Evolutionary conservation across 306 rosid genomes (phyloP), one percentile per base, ranked within the genome.

Genomic region (Acacia acuminata): DNA sequence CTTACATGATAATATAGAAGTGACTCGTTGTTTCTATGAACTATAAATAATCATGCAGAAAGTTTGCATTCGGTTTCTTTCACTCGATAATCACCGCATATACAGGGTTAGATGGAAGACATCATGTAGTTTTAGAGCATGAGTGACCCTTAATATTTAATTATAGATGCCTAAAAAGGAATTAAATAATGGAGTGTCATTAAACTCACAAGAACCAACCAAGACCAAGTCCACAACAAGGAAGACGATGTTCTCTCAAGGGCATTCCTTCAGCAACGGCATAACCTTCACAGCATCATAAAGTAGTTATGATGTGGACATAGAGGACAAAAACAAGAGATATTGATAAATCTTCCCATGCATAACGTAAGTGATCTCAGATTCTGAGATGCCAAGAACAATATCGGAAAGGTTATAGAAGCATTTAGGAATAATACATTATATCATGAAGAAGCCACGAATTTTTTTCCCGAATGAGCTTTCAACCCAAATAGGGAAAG

Each of bases 191-290:
- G 34, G 22, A 24, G 80, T 61, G 30, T 12, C 42, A 56, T 34
- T 16, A 16, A 83, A 91, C 98, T 91, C 78, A 94, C 96, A 94
- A 85, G 75, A 91, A 44, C 97, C 98, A 94, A 74, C 96, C 97
- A 15, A 86, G 50, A 45, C 98, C 96, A 72, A 91, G 61, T 70
- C 97, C 97, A 82, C 97, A 94, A 72, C 92, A 94, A 51, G 91
- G 88, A 80, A 91, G 96, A 66, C 90, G 92, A 12, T 30, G 88
- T 76, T 90, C 93, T 67, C 83, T 85, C 3, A 86, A 13, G 8
- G 94, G 90, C 55, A 84, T 85, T 79, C 90, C 93, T 75, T 91
- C 93, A 75, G 86, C 82, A 78, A 89, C 83, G 15, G 81, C 91
- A 85, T 90, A 91, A 78, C 93, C 98, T 94, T 86, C 74, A 84